These are phyloP conservation scores for Athelia sp. DNA, from an alignment of 1,284 basidiomycete genomes.

Conservation along the genomic window DNA sequence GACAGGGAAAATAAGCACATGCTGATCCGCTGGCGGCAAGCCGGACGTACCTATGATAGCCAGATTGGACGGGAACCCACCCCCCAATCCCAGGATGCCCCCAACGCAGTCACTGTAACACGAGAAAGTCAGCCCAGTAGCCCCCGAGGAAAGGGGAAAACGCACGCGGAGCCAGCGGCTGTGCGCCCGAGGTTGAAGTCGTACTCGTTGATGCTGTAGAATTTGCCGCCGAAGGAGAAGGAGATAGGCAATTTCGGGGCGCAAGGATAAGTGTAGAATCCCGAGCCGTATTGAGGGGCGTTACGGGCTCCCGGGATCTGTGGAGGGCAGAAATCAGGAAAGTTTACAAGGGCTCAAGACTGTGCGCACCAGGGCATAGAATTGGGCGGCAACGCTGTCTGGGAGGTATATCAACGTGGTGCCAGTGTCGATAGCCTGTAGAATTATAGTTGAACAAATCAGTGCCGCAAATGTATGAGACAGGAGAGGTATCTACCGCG, in stretches of 20 bases:
- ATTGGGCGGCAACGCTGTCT: slow-evolving; percentile 24
- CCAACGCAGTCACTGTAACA: slow-evolving; percentile 55
- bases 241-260: slow-evolving; percentile 25
- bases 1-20: slow-evolving; percentile 4
- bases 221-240: slow-evolving; percentile 49
- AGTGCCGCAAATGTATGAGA: background rate
- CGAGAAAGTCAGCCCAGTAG: slow-evolving; percentile 1
- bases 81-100: slow-evolving; percentile 53
- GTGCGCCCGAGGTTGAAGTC: slow-evolving; percentile 68
- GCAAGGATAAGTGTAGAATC: slow-evolving; percentile 53
- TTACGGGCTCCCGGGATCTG: slow-evolving; percentile 45
- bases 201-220: slow-evolving; percentile 43
- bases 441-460: too few species aligned
- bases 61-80: slow-evolving; percentile 41
- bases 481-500: slow-evolving; percentile 29
- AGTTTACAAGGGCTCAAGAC: background rate
- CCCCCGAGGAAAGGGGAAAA: background rate
- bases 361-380: slow-evolving; percentile 41
- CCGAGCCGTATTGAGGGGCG: slow-evolving; percentile 36
- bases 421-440: slow-evolving; percentile 57
- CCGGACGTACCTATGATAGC: slow-evolving; percentile 51
- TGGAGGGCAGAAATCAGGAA: background rate
- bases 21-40: background rate
- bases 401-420: slow-evolving; percentile 56
- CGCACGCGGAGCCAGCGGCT: slow-evolving; percentile 22